A percentile compares a stretch with the other conserved stretches of the same genome.
phyloP scores from a whole-genome alignment of 208 protist species.

The Crithidia acanthocephali region DNA sequence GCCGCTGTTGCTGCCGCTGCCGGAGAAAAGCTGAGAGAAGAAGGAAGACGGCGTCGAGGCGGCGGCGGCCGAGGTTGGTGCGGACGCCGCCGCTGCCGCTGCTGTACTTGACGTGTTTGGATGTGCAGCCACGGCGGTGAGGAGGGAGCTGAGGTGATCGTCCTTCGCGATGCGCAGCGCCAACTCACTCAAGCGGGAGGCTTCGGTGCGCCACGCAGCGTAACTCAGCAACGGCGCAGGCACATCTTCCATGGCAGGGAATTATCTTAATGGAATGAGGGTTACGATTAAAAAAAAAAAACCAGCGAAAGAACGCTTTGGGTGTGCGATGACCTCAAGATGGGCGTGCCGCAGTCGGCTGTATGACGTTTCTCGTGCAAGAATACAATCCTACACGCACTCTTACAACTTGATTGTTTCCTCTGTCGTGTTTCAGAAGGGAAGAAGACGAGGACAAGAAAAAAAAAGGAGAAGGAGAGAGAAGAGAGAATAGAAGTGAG shows the following conservation, averaged over 20 bases:
- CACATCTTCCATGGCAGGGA: slow-evolving; percentile 9
- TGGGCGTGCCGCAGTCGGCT: too few relatives aligned
- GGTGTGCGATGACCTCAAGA: too few relatives aligned
- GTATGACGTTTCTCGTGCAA: too few relatives aligned
- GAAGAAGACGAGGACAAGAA: not conserved
- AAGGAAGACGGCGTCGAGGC: slow-evolving; percentile 12
- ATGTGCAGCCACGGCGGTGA: slow-evolving; percentile 1
- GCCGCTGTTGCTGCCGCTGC: slow-evolving; percentile 1
- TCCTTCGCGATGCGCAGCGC: slow-evolving; percentile 9
- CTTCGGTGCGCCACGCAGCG: slow-evolving; percentile 24
- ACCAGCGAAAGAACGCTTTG: slow-evolving; percentile 9
- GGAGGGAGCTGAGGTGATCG: not conserved
- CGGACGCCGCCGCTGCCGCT: not conserved
- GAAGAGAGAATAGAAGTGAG: not conserved
- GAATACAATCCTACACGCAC: too few relatives aligned
- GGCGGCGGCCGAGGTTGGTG: not conserved
- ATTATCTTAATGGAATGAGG: not conserved
- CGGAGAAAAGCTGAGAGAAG: slow-evolving; percentile 13
- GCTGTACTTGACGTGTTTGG: not conserved
- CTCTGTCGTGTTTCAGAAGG: not conserved
- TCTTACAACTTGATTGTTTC: too few relatives aligned
- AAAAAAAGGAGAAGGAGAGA: not conserved
- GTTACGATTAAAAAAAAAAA: slow-evolving; percentile 6
- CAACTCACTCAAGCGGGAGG: slow-evolving; percentile 6
- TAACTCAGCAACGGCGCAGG: slow-evolving; percentile 9